A percentile compares a stretch with the other conserved stretches of the same genome.
These are phyloP conservation scores for Chrysoporthe austroafricana DNA, from an alignment of 2,329 filamentous ascomycete genomes.

Conservation along the genomic window DNA sequence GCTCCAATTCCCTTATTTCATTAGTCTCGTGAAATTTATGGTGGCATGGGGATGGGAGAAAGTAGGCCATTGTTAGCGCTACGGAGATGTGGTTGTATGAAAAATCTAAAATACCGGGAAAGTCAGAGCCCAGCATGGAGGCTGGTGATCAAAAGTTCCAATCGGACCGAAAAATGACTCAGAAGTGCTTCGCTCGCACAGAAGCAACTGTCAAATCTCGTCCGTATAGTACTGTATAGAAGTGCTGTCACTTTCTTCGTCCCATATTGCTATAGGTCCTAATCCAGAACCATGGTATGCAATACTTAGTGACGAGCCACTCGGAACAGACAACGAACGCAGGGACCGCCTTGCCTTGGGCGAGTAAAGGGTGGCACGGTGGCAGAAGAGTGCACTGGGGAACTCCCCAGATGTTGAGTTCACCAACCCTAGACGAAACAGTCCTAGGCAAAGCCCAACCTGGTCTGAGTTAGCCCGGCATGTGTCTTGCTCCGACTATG, in stretches of 20 bases:
- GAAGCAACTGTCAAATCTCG: background rate
- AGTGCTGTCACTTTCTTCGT: background rate
- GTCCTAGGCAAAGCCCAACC: background rate
- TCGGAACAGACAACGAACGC: conserved; percentile 6
- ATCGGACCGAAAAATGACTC: too few relatives aligned
- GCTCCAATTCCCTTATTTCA: background rate
- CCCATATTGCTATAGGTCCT: background rate
- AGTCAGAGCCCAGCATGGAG: background rate
- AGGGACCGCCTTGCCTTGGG: background rate
- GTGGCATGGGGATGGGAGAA: background rate
- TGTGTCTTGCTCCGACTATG: background rate
- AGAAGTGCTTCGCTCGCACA: background rate
- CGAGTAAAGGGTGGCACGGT: background rate
- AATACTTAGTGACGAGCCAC: background rate
- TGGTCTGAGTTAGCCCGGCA: background rate
- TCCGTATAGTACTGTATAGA: background rate
- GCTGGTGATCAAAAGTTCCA: background rate
- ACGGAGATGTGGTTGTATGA: background rate
- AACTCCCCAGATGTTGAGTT: background rate
- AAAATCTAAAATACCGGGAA: background rate
- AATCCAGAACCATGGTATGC: background rate
- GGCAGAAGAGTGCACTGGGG: background rate
- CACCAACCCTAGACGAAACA: background rate
- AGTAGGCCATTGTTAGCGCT: background rate
- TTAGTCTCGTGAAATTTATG: background rate